Evolutionary conservation across 2,329 filamentous ascomycete genomes (phyloP).

Genomic region (Ceratocystis papillata): DNA sequence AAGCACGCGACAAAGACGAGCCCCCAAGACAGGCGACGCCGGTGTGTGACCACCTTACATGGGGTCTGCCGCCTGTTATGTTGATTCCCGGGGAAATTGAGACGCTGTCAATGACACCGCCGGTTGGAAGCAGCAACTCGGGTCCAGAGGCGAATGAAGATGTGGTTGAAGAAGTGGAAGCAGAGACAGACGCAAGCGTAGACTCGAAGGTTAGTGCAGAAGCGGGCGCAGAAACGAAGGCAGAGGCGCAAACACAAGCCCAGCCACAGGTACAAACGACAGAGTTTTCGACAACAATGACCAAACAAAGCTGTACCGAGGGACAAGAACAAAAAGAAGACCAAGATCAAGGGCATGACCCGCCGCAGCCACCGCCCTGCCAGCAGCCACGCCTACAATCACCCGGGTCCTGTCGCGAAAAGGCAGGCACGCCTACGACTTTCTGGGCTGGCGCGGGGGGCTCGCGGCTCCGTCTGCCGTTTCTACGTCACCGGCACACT

Average conservation of each 20-base stretch:
- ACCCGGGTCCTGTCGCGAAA: background rate
- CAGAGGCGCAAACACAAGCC: background rate
- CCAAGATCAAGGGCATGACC: background rate
- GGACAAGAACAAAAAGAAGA: background rate
- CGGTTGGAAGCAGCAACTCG: background rate
- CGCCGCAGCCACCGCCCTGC: background rate
- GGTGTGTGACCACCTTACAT: constrained; percentile 2
- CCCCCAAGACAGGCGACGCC: constrained; percentile 1
- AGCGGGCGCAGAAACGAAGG: background rate
- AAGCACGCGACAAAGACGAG: background rate
- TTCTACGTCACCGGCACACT: constrained; percentile 6
- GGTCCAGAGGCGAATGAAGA: background rate
- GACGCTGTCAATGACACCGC: background rate
- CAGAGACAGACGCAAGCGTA: background rate
- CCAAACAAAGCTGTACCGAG: background rate
- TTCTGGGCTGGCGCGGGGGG: background rate
- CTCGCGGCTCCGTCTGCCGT: constrained; percentile 6
- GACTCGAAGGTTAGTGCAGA: background rate
- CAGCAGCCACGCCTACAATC: background rate
- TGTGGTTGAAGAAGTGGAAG: too few relatives aligned
- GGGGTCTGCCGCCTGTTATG: constrained; percentile 8
- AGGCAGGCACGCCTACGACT: background rate
- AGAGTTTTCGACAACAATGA: background rate
- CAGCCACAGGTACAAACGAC: background rate
- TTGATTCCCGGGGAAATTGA: background rate